Base-by-base conservation (phyloP, 1,139 yeast species). In the Candida buenavistaensis region DNA sequence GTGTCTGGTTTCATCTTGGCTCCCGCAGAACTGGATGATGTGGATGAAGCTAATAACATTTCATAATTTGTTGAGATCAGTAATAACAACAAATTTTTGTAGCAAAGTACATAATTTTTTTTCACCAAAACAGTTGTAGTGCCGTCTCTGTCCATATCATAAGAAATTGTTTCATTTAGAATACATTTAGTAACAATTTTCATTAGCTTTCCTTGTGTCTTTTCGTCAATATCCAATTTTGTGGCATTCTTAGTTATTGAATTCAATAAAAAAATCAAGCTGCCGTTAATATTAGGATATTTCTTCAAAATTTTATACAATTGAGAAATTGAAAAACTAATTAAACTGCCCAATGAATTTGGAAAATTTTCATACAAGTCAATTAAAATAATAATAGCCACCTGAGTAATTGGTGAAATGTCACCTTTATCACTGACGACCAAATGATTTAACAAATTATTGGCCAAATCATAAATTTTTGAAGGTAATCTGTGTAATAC, bases 1-100 rank as follows among this genome's bases (percentile, higher is more conserved):
- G 64, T 47, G 33, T 70, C 75, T 0, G 76, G 75, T 35, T 68
- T 68, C 55, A 66, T 42, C 43, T 68, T 68, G 4, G 72, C 61
- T 3, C 70, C 67, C 1, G 67, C 56, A 0, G 68, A 55, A 6
- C 62, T 45, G 5, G 69, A 56, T 0, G 72, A 58, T 2, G 73
- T 59, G 3, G 72, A 65, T 9, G 55, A 44, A 1, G 67, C 59
- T 35, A 68, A 49, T 25, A 69, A 51, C 28, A 51, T 51, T 44
- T 68, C 75, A 43, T 70, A 69, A 43, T 66, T 59, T 6, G 73
- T 47, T 5, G 67, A 51, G 2, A 62, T 55, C 6, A 63, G 50
- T 28, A 70, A 53, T 1, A 66, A 38, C 12, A 67, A 50, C 6
- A 68, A 37, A 38, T 64, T 64, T 33, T 62, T 65, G 36, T 59